Base-by-base conservation (phyloP, 495 filamentous ascomycete species). In the Penicillium cosmopolitanum region DNA sequence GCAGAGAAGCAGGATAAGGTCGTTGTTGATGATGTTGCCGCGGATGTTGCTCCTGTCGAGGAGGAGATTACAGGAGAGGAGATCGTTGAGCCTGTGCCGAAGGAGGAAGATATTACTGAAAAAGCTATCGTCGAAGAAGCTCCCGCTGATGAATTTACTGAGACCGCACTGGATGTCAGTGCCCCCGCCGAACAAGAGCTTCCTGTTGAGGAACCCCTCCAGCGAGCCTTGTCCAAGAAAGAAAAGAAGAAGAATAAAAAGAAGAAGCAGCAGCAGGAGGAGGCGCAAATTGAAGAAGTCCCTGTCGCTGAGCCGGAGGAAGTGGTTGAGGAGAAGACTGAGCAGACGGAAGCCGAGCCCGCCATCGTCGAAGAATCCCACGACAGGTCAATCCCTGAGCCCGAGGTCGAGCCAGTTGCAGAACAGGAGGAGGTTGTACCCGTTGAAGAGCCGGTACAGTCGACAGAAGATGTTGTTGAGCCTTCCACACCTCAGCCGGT, bases 241-340 rank as follows among this genome's bases (percentile, higher is more conserved):
- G 51, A 70, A 38, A 69, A 64, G 38, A 63, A 63, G 53, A 63
- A 68, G 50, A 55, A 68, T 16, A 64, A 67, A 51, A 68, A 64
- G 55, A 63, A 56, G 60, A 64, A 64, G 25, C 46, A 58, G 50
- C 56, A 59, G n/a, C 66, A 60, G n/a, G n/a, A n/a, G 40, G 55
- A 62, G 13, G 21, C 33, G 23, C 46, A 44, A 3, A 16, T 5
- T 1, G 52, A 55, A n/a, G 61, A 65, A 19, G 19, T 21, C 16
- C 34, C 50, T 51, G 31, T 12, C 15, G 50, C 42, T n/a, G 54
- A 57, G 38, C 40, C 33, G 1, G 36, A 54, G 28, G 2, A 21
- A 16, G 4, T n/a, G 19, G 15, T 12, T 18, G n/a, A 21, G 19
- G 50, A 51, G 18, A 53, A 60, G n/a, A 48, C 36, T 6, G 53